Conservation (phyloP, 2,329 filamentous ascomycete genomes). For the Sporothrix luriei region DNA sequence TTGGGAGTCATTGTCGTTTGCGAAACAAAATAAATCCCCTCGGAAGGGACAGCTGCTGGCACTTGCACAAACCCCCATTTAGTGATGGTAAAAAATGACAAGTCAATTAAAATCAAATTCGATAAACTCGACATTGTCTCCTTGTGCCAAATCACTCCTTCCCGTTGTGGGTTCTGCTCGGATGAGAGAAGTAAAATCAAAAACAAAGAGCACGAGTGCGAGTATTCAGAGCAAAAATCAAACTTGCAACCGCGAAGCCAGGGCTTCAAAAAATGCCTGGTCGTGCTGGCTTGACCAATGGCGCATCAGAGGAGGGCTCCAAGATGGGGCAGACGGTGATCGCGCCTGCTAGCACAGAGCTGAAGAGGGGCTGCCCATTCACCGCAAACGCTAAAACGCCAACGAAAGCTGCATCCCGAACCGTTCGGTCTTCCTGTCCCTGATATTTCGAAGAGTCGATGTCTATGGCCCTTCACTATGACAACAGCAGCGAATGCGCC, state of each 20-base stretch:
- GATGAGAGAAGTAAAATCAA: neutral
- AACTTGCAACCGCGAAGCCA: neutral
- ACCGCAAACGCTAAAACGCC: neutral
- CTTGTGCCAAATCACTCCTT: neutral
- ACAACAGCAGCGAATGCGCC: constrained; percentile 6
- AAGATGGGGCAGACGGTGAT: neutral
- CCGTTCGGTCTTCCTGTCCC: neutral
- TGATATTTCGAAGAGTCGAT: neutral
- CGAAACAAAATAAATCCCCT: neutral
- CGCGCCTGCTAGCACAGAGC: constrained; percentile 23
- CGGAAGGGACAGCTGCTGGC: constrained; percentile 12
- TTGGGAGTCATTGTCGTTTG: constrained; percentile 17
- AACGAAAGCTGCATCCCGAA: constrained; percentile 6
- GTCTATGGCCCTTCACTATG: neutral
- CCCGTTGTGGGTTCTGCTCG: too few species aligned
- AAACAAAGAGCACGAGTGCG: neutral
- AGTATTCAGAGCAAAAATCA: neutral
- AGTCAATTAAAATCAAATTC: neutral
- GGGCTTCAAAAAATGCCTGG: neutral
- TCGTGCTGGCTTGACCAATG: constrained; percentile 5
- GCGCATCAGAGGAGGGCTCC: neutral
- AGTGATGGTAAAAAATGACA: neutral
- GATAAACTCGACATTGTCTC: neutral
- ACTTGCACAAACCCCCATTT: constrained; percentile 2
- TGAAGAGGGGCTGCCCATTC: constrained; percentile 15